phyloP scores from a whole-genome alignment of 1,284 basidiomycete genomes.

The Schizophyllum commune region DNA sequence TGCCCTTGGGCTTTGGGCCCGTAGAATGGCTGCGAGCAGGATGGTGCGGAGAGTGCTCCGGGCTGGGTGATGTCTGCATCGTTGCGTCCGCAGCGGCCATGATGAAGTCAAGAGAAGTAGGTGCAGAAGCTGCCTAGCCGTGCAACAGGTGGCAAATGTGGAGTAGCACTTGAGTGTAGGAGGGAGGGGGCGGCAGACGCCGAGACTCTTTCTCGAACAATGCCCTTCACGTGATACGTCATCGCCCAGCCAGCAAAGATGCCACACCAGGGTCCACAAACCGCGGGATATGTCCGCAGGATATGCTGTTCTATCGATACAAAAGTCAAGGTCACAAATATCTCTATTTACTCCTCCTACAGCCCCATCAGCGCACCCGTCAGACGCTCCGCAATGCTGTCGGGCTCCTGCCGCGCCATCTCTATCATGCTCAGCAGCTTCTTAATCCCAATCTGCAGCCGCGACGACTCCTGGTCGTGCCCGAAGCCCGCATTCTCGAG shows the following conservation, averaged over 20 bases:
- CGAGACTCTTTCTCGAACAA: background rate
- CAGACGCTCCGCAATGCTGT: conserved; percentile 69
- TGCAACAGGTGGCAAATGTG: background rate
- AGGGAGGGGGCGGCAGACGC: background rate
- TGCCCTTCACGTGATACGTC: background rate
- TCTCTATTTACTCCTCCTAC: background rate
- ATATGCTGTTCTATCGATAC: background rate
- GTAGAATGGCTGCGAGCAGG: background rate
- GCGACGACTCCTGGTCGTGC: conserved; percentile 35
- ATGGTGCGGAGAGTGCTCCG: background rate
- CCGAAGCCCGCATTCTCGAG: conserved; percentile 74
- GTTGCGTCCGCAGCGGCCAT: background rate
- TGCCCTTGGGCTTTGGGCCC: conserved; percentile 67
- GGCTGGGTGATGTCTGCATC: background rate
- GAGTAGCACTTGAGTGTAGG: background rate
- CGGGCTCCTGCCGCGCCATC: conserved; percentile 94
- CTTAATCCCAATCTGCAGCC: conserved; percentile 86
- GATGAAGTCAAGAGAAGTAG: background rate
- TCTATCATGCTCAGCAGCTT: conserved; percentile 88
- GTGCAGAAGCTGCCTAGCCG: background rate
- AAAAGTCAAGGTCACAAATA: background rate
- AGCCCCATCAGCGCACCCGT: conserved; percentile 62
- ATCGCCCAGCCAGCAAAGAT: background rate
- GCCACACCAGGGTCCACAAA: background rate
- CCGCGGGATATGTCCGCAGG: background rate